A percentile compares a stretch with the other conserved stretches of the same genome.
These are phyloP conservation scores for Phytopythium sindhum DNA, from an alignment of 352 stramenopile species.

Conservation along the genomic window DNA sequence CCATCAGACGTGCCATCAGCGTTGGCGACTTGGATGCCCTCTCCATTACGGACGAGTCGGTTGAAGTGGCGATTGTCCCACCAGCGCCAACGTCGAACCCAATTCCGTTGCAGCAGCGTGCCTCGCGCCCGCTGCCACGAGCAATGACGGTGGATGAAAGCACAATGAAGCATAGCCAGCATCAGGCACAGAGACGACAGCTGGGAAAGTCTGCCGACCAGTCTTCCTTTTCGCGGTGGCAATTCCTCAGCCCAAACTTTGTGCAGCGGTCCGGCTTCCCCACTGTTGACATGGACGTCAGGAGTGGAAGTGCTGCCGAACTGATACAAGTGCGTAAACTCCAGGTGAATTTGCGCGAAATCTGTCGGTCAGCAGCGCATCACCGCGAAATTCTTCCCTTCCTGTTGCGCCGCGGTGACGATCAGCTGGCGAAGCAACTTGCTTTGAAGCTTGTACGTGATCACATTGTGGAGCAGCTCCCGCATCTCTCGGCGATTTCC, in stretches of 20 bases:
- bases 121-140: background rate
- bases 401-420: constrained; percentile 50
- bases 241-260: constrained; percentile 61
- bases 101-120: background rate
- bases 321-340: constrained; percentile 62
- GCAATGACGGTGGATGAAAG: constrained; percentile 4
- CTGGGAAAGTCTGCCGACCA: background rate
- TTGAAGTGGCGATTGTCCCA: background rate
- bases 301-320: constrained; percentile 8
- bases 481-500: constrained; percentile 26
- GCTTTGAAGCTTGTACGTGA: constrained; percentile 51
- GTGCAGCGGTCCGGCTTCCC: constrained; percentile 31
- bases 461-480: constrained; percentile 48
- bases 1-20: constrained; percentile 19
- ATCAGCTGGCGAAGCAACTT: constrained; percentile 41
- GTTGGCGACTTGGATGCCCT: constrained; percentile 18
- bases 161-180: constrained; percentile 10
- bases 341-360: constrained; percentile 58
- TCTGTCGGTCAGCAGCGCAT: constrained; percentile 52
- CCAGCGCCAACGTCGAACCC: constrained; percentile 1
- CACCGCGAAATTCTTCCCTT: constrained; percentile 69
- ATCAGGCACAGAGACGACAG: constrained; percentile 17
- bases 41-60: background rate
- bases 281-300: constrained; percentile 19
- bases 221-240: constrained; percentile 45